Percentiles rank a stretch among this genome's conserved stretches.
Conservation (phyloP, 352 stramenopile genomes). For the Albugo laibachii region DNA sequence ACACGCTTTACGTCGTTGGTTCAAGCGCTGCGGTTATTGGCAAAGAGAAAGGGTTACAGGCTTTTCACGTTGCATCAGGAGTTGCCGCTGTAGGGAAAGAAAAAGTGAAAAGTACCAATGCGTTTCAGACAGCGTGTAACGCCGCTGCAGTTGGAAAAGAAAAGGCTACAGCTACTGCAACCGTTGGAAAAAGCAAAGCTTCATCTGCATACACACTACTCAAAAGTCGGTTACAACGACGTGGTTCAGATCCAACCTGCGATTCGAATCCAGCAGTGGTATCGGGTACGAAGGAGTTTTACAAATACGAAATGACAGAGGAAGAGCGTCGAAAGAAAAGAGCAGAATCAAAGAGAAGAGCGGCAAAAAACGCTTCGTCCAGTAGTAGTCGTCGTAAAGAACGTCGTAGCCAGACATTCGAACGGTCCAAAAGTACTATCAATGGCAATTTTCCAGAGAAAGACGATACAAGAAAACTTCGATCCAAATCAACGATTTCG, state of each 20-base stretch:
- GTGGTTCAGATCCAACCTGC: not conserved
- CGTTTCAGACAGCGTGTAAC: slow-evolving; percentile 17
- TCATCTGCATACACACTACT: slow-evolving; percentile 26
- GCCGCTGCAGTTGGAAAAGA: slow-evolving; percentile 32
- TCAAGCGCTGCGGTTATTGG: slow-evolving; percentile 21
- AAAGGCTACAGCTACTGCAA: slow-evolving; percentile 23
- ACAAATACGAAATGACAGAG: slow-evolving; percentile 67
- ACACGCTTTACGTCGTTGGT: slow-evolving; percentile 45
- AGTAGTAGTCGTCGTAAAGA: not conserved
- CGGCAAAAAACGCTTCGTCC: slow-evolving; percentile 37
- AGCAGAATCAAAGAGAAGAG: slow-evolving; percentile 33
- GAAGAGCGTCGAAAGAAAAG: slow-evolving; percentile 56
- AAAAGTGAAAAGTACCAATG: slow-evolving; percentile 34
- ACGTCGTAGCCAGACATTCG: no score
- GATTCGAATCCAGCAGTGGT: not conserved
- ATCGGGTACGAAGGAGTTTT: slow-evolving; percentile 43
- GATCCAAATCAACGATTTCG: no score
- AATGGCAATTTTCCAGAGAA: no score
- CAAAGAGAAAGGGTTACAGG: slow-evolving; percentile 28
- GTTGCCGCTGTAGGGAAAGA: slow-evolving; percentile 20
- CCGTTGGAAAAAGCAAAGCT: slow-evolving; percentile 27
- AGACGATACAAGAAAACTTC: no score
- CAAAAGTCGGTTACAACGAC: slow-evolving; percentile 27
- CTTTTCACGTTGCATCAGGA: slow-evolving; percentile 30
- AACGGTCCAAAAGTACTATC: no score